phyloP scores from a whole-genome alignment of 1,284 basidiomycete genomes.

The Ganoderma resinaceum region DNA sequence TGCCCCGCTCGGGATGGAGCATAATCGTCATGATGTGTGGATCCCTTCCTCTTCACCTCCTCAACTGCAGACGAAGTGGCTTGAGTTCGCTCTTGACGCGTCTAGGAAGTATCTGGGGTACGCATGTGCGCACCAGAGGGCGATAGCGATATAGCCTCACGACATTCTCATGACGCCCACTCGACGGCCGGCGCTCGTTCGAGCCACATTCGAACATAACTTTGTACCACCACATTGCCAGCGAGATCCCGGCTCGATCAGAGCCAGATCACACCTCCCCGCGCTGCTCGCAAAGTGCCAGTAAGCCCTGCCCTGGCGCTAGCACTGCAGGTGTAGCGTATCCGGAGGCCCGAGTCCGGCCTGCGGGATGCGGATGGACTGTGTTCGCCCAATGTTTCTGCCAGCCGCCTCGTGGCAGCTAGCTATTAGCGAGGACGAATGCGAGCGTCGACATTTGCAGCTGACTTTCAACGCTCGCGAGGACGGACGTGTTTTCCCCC shows the following conservation, averaged over 20 bases:
- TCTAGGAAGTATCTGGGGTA: not conserved
- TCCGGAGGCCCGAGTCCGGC: not conserved
- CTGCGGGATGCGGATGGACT: not conserved
- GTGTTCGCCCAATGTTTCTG: not conserved
- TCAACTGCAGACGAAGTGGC: slow-evolving; percentile 1
- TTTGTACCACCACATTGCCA: slow-evolving; percentile 5
- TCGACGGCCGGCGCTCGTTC: not conserved
- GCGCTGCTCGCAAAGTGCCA: not conserved
- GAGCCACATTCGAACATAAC: slow-evolving; percentile 6
- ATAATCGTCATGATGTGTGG: not conserved
- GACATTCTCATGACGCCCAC: not conserved
- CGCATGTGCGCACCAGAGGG: not conserved
- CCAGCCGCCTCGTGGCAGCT: not conserved
- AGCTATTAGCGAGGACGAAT: not conserved
- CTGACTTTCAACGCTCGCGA: not conserved
- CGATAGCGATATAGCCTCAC: not conserved
- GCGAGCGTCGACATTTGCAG: not conserved
- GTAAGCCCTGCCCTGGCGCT: too few species aligned
- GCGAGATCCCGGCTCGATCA: slow-evolving; percentile 9
- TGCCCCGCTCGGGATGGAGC: not conserved
- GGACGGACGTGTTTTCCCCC: not conserved
- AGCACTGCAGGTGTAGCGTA: not conserved
- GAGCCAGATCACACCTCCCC: slow-evolving; percentile 9
- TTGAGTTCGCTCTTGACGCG: slow-evolving; percentile 1
- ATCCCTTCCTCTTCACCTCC: not conserved